Conservation (phyloP, 1,284 basidiomycete genomes). For the Bondarzewia mesenterica region DNA sequence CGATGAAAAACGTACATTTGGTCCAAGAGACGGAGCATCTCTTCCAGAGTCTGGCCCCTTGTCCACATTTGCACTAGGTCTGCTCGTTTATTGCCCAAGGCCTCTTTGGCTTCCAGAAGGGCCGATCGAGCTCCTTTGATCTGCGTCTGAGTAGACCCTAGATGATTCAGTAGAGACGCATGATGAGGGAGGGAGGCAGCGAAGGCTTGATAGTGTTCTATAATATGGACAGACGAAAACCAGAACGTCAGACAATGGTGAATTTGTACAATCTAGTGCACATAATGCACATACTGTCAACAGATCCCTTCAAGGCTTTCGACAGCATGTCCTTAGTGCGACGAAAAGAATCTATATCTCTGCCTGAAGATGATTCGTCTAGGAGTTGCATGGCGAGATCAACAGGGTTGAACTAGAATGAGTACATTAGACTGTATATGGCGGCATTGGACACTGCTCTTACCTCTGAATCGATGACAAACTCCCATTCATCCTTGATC, state of each 20-base stretch:
- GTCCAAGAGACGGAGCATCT: conserved; percentile 87
- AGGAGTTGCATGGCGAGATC: conserved; percentile 84
- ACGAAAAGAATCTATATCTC: conserved; percentile 69
- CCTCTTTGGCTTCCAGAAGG: conserved; percentile 76
- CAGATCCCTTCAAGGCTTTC: conserved; percentile 72
- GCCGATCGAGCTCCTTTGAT: conserved; percentile 63
- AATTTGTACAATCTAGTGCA: neutral
- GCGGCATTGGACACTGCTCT: conserved; percentile 19
- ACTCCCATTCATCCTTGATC: conserved; percentile 86
- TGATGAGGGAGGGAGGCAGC: conserved; percentile 88
- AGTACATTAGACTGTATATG: neutral
- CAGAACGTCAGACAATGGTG: no score
- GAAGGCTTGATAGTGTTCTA: conserved; percentile 88
- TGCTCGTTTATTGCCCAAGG: conserved; percentile 68
- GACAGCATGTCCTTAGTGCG: conserved; percentile 70
- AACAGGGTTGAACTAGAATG: conserved; percentile 78
- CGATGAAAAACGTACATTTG: conserved; percentile 62
- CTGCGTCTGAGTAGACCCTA: conserved; percentile 66
- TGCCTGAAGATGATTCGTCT: conserved; percentile 62
- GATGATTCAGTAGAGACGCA: conserved; percentile 62
- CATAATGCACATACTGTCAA: conserved; percentile 57
- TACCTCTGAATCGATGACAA: conserved; percentile 80
- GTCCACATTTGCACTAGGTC: conserved; percentile 85
- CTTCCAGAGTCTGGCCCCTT: conserved; percentile 76
- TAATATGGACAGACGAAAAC: no score